These are phyloP conservation scores for Magnusiomyces sp. DNA, from an alignment of 1,139 yeast genomes.

Conservation along the genomic window DNA sequence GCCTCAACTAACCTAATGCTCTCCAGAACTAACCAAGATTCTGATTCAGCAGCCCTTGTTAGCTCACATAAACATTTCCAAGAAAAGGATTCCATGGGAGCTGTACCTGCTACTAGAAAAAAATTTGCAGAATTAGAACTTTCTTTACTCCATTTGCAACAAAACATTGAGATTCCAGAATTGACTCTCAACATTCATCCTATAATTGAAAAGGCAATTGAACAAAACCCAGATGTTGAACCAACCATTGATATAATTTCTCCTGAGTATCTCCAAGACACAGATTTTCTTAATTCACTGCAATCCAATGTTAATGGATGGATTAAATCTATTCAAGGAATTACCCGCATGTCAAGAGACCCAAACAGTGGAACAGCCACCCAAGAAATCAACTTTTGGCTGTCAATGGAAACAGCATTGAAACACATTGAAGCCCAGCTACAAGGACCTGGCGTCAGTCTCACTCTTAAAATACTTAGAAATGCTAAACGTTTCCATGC, in stretches of 20 bases:
- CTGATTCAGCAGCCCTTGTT: not conserved
- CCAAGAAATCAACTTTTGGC: conserved; percentile 79
- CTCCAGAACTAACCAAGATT: conserved; percentile 14
- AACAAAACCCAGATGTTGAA: conserved; percentile 22
- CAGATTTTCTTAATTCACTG: conserved; percentile 52
- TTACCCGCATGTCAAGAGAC: conserved; percentile 45
- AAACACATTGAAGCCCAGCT: conserved; percentile 51
- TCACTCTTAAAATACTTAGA: conserved; percentile 56
- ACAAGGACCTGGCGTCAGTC: conserved; percentile 43
- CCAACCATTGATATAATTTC: conserved; percentile 29
- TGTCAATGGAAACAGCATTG: conserved; percentile 58
- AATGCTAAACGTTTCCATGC: conserved; percentile 74
- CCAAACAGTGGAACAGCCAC: conserved; percentile 51
- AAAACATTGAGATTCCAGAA: conserved; percentile 62
- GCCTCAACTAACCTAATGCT: conserved; percentile 27
- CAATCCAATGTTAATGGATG: conserved; percentile 65
- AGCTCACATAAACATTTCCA: conserved; percentile 5
- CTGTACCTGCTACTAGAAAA: conserved; percentile 28
- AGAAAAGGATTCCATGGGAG: conserved; percentile 18
- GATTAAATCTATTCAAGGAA: conserved; percentile 55
- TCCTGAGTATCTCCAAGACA: conserved; percentile 38
- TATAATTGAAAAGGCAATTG: conserved; percentile 37
- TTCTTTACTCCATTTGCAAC: conserved; percentile 62
- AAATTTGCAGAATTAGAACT: conserved; percentile 62
- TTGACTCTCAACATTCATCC: conserved; percentile 49